Percentiles rank a stretch among this genome's conserved stretches.
These are phyloP conservation scores for Wallacemonas sp. DNA, from an alignment of 208 protist species.

Conservation along the genomic window DNA sequence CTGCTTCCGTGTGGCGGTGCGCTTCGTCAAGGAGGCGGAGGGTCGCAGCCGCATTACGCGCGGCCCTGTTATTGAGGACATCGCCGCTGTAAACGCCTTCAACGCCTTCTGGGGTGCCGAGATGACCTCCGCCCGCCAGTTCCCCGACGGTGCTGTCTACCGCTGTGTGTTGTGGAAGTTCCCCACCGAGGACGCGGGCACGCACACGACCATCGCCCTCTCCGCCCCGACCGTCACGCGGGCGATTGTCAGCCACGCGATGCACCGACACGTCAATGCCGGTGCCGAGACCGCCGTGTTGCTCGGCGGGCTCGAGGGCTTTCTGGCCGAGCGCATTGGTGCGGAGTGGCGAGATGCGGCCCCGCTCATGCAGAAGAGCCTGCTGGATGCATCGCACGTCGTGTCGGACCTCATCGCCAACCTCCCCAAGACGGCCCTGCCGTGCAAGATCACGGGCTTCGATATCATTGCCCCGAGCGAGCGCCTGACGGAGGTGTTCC, in stretches of 20 bases:
- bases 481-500: constrained; percentile 73
- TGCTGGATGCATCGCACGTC: constrained; percentile 58
- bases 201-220: constrained; percentile 56
- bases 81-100: constrained; percentile 68
- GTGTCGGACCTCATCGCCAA: constrained; percentile 68
- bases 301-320: constrained; percentile 65
- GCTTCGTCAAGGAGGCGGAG: constrained; percentile 64
- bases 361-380: constrained; percentile 51
- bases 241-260: constrained; percentile 58
- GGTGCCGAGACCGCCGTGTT: constrained; percentile 35
- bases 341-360: constrained; percentile 77
- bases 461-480: constrained; percentile 75
- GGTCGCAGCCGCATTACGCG: constrained; percentile 76
- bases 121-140: constrained; percentile 80
- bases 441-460: constrained; percentile 75
- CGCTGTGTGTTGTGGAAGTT: constrained; percentile 83
- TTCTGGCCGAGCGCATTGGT: constrained; percentile 66
- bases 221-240: constrained; percentile 59
- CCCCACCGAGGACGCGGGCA: constrained; percentile 42
- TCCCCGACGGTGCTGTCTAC: constrained; percentile 85
- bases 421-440: constrained; percentile 60
- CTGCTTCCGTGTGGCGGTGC: constrained; percentile 51
- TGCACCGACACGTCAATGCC: constrained; percentile 49
- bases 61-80: constrained; percentile 72
- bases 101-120: constrained; percentile 79